Percentiles rank a stretch among this genome's conserved stretches.
Conservation (phyloP, 169 alveolate genomes). For the Cryptosporidium felis region DNA sequence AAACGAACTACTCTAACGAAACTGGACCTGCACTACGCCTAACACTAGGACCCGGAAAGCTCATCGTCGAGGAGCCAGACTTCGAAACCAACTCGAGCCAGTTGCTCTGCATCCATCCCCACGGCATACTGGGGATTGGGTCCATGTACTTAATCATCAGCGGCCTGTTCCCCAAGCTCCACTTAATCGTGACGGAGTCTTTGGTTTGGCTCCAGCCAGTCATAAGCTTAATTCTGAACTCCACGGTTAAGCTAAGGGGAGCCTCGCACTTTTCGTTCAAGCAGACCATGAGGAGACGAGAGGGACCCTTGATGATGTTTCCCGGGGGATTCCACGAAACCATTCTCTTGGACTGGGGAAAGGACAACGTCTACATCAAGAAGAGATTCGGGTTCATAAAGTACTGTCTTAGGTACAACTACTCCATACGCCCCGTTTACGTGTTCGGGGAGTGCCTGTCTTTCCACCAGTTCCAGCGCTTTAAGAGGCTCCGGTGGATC, state of each 20-base stretch:
- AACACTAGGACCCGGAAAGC: slow-evolving; percentile 51
- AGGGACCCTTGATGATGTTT: slow-evolving; percentile 60
- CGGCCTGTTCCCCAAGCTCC: slow-evolving; percentile 13
- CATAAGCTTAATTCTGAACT: slow-evolving; percentile 24
- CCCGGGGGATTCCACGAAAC: slow-evolving; percentile 72
- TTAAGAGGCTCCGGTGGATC: slow-evolving; percentile 22
- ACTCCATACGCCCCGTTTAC: slow-evolving; percentile 57
- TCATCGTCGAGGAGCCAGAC: slow-evolving; percentile 58
- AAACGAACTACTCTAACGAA: too few relatives aligned
- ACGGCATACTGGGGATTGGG: slow-evolving; percentile 60
- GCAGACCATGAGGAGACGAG: slow-evolving; percentile 36
- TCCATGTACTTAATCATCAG: slow-evolving; percentile 13
- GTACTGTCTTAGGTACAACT: slow-evolving; percentile 46
- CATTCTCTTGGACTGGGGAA: slow-evolving; percentile 50
- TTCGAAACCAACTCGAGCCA: slow-evolving; percentile 28
- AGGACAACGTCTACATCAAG: slow-evolving; percentile 16
- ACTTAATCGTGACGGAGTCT: slow-evolving; percentile 57
- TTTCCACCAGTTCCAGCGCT: slow-evolving; percentile 25
- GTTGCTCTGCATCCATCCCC: slow-evolving; percentile 55
- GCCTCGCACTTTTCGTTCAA: slow-evolving; percentile 47
- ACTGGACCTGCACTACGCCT: too few relatives aligned
- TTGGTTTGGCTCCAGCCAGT: slow-evolving; percentile 64
- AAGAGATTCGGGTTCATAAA: slow-evolving; percentile 63
- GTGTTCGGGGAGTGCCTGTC: slow-evolving; percentile 69
- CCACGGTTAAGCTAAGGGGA: slow-evolving; percentile 53